Percentiles rank a stretch among this genome's conserved stretches.
These are phyloP conservation scores for Trichoderma hamatum DNA, from an alignment of 2,329 filamentous ascomycete genomes.

Conservation along the genomic window DNA sequence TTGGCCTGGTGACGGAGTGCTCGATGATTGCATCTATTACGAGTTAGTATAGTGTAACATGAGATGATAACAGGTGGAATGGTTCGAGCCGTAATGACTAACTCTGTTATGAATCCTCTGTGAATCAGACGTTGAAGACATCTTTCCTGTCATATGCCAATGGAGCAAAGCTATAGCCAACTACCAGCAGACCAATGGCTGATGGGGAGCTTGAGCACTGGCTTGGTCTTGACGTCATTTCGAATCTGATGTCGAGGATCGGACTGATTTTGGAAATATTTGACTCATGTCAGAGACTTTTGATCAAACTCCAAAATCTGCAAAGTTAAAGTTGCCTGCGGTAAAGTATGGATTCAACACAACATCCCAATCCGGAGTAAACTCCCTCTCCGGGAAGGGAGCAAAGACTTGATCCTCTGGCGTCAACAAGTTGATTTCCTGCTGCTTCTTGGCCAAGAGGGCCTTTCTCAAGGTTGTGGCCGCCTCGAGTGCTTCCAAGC, in stretches of 20 bases:
- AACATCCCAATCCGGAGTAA: slow-evolving; percentile 7
- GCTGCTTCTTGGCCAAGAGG: slow-evolving; percentile 11
- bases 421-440: slow-evolving; percentile 8
- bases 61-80: not conserved
- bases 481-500: slow-evolving; percentile 27
- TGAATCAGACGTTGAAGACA: not conserved
- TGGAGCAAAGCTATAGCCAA: not conserved
- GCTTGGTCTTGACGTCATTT: not conserved
- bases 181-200: not conserved
- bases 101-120: not conserved
- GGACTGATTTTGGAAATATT: not conserved
- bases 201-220: not conserved
- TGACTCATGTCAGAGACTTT: not conserved
- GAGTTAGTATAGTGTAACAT: not conserved
- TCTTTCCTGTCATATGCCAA: not conserved
- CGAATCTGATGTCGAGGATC: not conserved
- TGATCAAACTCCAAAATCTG: slow-evolving; percentile 7
- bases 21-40: not conserved
- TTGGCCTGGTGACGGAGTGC: not conserved
- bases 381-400: not conserved
- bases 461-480: slow-evolving; percentile 8
- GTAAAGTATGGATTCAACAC: slow-evolving; percentile 13
- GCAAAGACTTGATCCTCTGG: not conserved
- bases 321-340: not conserved
- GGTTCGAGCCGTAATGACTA: not conserved